These are phyloP conservation scores for Aspergillus coremiiformis DNA, from an alignment of 495 filamentous ascomycete species.

Conservation along the genomic window DNA sequence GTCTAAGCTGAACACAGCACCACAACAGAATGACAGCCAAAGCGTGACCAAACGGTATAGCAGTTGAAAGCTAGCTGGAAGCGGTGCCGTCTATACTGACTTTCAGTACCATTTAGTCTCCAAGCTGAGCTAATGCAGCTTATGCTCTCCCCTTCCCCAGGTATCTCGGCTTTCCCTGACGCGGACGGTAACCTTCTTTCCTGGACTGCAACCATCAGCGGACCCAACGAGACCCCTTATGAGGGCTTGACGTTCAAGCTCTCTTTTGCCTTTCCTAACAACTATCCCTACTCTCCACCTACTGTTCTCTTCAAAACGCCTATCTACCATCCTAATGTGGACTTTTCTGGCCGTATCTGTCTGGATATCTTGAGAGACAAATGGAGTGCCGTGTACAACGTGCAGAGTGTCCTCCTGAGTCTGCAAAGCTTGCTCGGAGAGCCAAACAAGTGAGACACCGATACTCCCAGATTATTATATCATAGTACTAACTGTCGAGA, in stretches of 20 bases:
- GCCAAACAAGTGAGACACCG: slow-evolving; percentile 78
- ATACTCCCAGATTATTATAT: background rate
- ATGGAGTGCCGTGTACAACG: slow-evolving; percentile 94
- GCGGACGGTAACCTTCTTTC: slow-evolving; percentile 80
- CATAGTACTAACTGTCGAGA: slow-evolving; percentile 11
- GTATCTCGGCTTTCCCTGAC: slow-evolving; percentile 90
- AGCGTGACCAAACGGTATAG: slow-evolving; percentile 72
- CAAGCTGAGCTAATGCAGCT: slow-evolving; percentile 97
- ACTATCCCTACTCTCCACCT: slow-evolving; percentile 90
- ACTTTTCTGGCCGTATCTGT: slow-evolving; percentile 87
- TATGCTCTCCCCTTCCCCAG: slow-evolving; percentile 89
- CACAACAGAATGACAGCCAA: slow-evolving; percentile 54
- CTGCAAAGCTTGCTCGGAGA: slow-evolving; percentile 93
- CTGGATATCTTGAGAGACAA: slow-evolving; percentile 98
- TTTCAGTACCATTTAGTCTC: slow-evolving; percentile 58
- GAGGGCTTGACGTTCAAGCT: slow-evolving; percentile 87
- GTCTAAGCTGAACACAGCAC: slow-evolving; percentile 51
- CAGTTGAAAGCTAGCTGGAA: background rate
- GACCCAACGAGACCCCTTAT: slow-evolving; percentile 88
- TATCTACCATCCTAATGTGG: slow-evolving; percentile 91
- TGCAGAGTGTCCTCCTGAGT: slow-evolving; percentile 85
- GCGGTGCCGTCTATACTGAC: slow-evolving; percentile 3
- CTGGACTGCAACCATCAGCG: slow-evolving; percentile 91
- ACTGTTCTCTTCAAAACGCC: slow-evolving; percentile 89
- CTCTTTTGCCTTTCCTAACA: slow-evolving; percentile 80